Base-by-base conservation (phyloP, 495 filamentous ascomycete genomes). In the Penicillium steckii region DNA sequence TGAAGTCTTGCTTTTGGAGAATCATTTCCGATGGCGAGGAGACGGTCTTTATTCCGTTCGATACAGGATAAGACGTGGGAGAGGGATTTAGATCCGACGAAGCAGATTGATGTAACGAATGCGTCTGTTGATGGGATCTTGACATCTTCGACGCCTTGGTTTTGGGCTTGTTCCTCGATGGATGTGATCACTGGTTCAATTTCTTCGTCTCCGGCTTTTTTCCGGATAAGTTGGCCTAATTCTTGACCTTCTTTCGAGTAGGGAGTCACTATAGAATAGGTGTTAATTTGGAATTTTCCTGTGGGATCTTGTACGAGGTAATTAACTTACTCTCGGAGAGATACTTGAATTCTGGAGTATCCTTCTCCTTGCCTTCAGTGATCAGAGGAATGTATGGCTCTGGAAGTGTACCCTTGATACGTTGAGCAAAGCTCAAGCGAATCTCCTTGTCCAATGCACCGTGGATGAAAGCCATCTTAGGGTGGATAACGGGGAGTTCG, bases 371-470 rank as follows among this genome's bases (percentile, higher is more conserved):
- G 54, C 84, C 86, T 52, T 88, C 83, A 0, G 87, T 77, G 56
- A 99, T 95, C 46, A 97, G 76, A 4, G 76, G 73, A 59, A 91
- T 85, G 59, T 95, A 96, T 8, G 87, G 85, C 42, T 90, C 85
- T 7, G 91, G 94, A 17, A 99, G 78, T 30, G 94, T 97, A 38
- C 90, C 89, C 70, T 92, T 90, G 67, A 99, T 95, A 24, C 94
- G 89, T 63, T 94, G 91, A 0, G 95, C 91, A 69, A 99, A 99
- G 62, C 90, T 95, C 27, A 97, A 79, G 17, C 95, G 86, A 50
- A 97, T 96, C 69, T 99, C 94, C 74, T 97, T 97, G 68, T 99
- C 95, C 41, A 99, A 73, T 8, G 90, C 84, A 8, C 91, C 94
- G 18, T 81, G 68, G 37, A 99, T 95, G 69, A 97, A 96, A 4